phyloP scores from a whole-genome alignment of 345 rosid species.

The Aethionema arabicum region DNA sequence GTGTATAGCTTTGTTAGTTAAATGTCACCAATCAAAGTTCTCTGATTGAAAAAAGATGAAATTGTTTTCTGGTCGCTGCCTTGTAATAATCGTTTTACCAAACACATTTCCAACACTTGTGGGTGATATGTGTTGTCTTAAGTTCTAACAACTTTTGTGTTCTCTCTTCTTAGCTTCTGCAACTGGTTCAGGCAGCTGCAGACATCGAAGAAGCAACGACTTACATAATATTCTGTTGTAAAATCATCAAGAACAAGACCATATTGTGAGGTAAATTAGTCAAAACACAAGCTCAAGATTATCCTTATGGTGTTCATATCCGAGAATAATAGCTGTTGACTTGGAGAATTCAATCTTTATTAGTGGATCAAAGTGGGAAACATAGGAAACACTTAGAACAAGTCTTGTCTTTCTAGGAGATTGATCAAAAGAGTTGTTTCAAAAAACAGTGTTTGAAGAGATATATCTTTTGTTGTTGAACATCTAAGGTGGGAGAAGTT shows the following conservation, averaged over 20 bases:
- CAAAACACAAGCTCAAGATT: slow-evolving; percentile 21
- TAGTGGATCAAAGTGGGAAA: slow-evolving; percentile 37
- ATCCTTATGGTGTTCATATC: slow-evolving; percentile 25
- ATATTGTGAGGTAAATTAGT: neutral
- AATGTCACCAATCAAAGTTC: neutral
- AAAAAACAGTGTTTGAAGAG: slow-evolving; percentile 27
- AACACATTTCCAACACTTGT: neutral
- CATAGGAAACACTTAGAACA: slow-evolving; percentile 21
- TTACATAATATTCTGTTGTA: slow-evolving; percentile 1
- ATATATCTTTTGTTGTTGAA: slow-evolving; percentile 32
- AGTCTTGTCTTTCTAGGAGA: neutral
- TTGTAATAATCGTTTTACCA: slow-evolving; percentile 2
- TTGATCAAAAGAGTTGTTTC: slow-evolving; percentile 27
- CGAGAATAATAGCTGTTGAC: slow-evolving; percentile 28
- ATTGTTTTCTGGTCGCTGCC: neutral
- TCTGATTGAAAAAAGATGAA: slow-evolving; percentile 3
- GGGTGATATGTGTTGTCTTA: too few species aligned
- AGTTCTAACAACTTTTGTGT: too few species aligned
- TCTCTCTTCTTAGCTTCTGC: too few species aligned
- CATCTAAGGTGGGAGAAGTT: slow-evolving; percentile 40
- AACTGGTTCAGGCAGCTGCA: too few species aligned
- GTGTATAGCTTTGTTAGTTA: slow-evolving; percentile 8
- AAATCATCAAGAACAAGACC: slow-evolving; percentile 11
- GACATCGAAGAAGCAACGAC: neutral
- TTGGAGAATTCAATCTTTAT: slow-evolving; percentile 5